Evolutionary conservation across 108 stramenopile species (phyloP), one percentile per base, ranked within the genome.

Genomic region (Cyclostephanos invisitatus): DNA sequence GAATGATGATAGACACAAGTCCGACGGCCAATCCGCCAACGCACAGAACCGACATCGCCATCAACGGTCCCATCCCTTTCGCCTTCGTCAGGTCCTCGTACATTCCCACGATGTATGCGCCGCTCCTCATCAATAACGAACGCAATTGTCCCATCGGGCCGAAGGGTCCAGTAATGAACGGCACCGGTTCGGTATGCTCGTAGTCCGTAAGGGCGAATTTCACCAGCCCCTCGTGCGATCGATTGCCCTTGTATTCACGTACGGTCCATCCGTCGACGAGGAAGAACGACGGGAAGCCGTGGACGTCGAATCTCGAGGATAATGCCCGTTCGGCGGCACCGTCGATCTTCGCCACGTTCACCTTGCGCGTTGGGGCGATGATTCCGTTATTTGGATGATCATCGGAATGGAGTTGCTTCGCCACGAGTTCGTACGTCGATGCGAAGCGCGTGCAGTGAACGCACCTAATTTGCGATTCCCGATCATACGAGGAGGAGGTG

Each of bases 281-380:
- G 62, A 73, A 94, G 74, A 97, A 93, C 15, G 86, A 82, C 0
- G 96, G 96, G 69, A 68, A 96, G 21, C 85, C 85, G 9, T 68
- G 48, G 24, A 97, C 81, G 28, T 80, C 70, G 57, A 97, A 97
- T 27, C 94, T 61, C 10, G 81, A 72, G 9, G 77, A 55, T 0
- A 95, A 67, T 1, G 91, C 89, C 11, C 80, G 73, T 67, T 93
- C 89, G 20, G 62, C 70, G 1, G 81, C 75, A 8, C 88, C 91
- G 46, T 97, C 88, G 24, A 97, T 83, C 64, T 89, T 91, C 57
- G 80, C 96, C 37, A 97, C 91, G 28, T 87, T 86, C 25, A 97
- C 80, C 11, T 73, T 73, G 17, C 81, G 81, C 21, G 66, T 63
- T 7, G 67, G 56, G 7, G 67, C 17, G 56, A 35, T 29, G 27